A percentile compares a stretch with the other conserved stretches of the same genome.
These are phyloP conservation scores for Aspergillus jensenii DNA, from an alignment of 2,329 filamentous ascomycete genomes.

Conservation along the genomic window DNA sequence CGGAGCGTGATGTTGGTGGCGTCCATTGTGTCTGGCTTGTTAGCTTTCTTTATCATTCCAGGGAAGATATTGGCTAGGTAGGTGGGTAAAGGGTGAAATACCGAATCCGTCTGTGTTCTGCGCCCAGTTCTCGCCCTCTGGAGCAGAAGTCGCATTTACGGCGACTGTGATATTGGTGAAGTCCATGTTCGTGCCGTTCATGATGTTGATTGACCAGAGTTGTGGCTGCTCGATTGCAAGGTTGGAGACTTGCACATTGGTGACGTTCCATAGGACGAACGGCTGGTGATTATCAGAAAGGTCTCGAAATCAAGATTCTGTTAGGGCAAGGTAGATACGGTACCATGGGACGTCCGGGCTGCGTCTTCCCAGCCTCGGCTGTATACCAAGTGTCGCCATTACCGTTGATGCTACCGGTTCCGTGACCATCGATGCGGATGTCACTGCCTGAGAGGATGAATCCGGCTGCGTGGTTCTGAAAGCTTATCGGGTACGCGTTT, in stretches of 20 bases:
- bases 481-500: constrained; percentile 53
- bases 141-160: constrained; percentile 51
- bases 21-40: constrained; percentile 53
- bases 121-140: constrained; percentile 56
- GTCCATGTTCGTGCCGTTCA: constrained; percentile 56
- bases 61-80: too few relatives aligned
- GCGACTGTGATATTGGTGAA: constrained; percentile 54
- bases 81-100: constrained; percentile 11
- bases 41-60: too few relatives aligned
- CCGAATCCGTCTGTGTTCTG: constrained; percentile 59
- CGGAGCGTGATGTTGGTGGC: constrained; percentile 49
- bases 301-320: too few relatives aligned
- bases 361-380: constrained; percentile 47
- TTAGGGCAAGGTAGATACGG: too few relatives aligned
- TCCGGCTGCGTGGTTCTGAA: constrained; percentile 57
- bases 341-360: constrained; percentile 52
- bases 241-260: constrained; percentile 54
- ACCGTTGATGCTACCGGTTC: constrained; percentile 55
- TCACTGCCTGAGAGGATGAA: constrained; percentile 52
- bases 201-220: constrained; percentile 57
- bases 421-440: constrained; percentile 54
- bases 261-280: constrained; percentile 59
- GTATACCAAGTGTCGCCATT: constrained; percentile 58
- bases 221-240: constrained; percentile 54
- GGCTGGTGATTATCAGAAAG: constrained; percentile 31